phyloP scores from a whole-genome alignment of 805 yeast genomes.

The Huiozyma sinensis region DNA sequence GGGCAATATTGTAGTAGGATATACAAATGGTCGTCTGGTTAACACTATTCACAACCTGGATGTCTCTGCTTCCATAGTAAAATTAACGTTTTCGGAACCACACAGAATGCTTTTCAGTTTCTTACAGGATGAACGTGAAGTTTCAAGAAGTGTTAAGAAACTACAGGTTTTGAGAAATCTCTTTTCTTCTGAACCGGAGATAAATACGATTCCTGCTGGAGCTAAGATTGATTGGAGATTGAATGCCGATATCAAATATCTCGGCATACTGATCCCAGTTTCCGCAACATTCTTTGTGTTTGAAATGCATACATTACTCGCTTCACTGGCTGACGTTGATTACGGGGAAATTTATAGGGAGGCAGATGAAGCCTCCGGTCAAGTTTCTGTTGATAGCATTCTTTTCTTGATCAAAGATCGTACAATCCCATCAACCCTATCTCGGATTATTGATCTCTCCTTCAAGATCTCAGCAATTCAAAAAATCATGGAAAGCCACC shows the following conservation, averaged over 20 bases:
- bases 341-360: background rate
- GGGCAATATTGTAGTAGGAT: conserved; percentile 14
- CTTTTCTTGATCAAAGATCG: conserved; percentile 23
- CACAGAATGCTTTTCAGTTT: conserved; percentile 17
- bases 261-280: conserved; percentile 23
- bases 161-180: conserved; percentile 7
- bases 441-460: conserved; percentile 38
- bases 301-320: conserved; percentile 18
- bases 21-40: conserved; percentile 1
- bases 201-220: background rate
- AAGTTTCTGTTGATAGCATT: conserved; percentile 21
- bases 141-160: conserved; percentile 12
- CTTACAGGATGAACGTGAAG: conserved; percentile 19
- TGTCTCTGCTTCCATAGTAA: conserved; percentile 14
- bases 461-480: conserved; percentile 34
- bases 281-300: conserved; percentile 19
- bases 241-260: conserved; percentile 16
- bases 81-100: conserved; percentile 23
- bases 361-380: conserved; percentile 13
- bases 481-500: conserved; percentile 21
- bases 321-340: conserved; percentile 11
- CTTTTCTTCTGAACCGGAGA: background rate
- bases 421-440: conserved; percentile 28
- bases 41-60: conserved; percentile 2
- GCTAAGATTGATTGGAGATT: conserved; percentile 10